Base-by-base conservation (phyloP, 495 filamentous ascomycete species). In the Xylaria venustula region DNA sequence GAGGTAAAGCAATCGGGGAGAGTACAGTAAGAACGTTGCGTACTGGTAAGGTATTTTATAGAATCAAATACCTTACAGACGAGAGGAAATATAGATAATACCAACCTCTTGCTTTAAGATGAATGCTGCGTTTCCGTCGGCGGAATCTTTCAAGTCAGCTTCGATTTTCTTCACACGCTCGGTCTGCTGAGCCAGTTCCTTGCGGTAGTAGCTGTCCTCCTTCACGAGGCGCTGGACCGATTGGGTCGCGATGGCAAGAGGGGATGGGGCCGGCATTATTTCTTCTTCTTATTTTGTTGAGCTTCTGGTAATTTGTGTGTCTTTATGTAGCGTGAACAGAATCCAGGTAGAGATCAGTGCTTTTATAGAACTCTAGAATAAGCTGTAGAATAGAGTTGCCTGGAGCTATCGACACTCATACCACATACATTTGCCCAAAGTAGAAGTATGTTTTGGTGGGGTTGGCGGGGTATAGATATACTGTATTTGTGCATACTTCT, bases 131-230 rank as follows among this genome's bases (percentile, higher is more conserved):
- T 93, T 93, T 70, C 83, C 83, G 59, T 90, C 88, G 4, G 80
- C 77, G 30, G 72, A 69, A 1, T 70, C 69, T 69, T 51, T 62
- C 17, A 80, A 68, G 46, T 83, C 79, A 19, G 83, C 83, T 61
- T 86, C 73, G 15, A 92, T 78, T 75, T 89, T 87, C 76, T 84
- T 74, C 40, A 97, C 81, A 42, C 88, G 86, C 59, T 79, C 79
- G 56, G 88, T 81, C 66, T 97, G 91, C 58, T 85, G 74, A 59
- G 81, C 75, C 20, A 90, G 81, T 69, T 98, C 94, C 64, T 87
- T 87, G 75, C 91, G 89, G 77, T 98, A 97, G 71, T 86, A 92
- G 34, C 81, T 79, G 69, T 97, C 91, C 73, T 98, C 94, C 73
- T 96, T 97, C 55, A 97, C 84, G 50, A 97, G 81, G 54, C 93